A percentile compares a stretch with the other conserved stretches of the same genome.
These are phyloP conservation scores for Trichoderma afroharzianum DNA, from an alignment of 2,329 filamentous ascomycete species.

Conservation along the genomic window DNA sequence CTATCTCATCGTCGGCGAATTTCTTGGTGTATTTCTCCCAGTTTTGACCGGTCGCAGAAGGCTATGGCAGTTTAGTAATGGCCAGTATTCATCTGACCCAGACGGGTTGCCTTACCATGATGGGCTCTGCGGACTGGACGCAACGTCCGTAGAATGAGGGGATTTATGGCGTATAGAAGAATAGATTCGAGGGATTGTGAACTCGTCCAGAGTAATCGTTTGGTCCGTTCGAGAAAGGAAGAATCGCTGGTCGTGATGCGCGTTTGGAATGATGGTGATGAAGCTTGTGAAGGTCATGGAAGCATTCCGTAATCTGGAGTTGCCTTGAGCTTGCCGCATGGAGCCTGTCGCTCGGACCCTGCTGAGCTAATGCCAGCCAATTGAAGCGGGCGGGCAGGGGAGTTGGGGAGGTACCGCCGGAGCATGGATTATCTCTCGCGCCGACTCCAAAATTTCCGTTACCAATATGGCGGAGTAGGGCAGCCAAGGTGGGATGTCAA, in stretches of 20 bases:
- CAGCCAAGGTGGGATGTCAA: conserved; percentile 38
- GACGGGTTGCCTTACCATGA: conserved; percentile 36
- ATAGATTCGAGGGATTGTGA: background rate
- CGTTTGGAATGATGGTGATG: conserved; percentile 27
- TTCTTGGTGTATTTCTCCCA: conserved; percentile 99
- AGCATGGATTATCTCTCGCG: conserved; percentile 38
- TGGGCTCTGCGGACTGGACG: conserved; percentile 32
- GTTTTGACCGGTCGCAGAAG: conserved; percentile 86
- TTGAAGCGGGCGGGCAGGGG: background rate
- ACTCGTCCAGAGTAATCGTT: background rate
- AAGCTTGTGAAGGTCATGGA: conserved; percentile 28
- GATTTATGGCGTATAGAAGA: background rate
- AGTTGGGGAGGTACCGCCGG: conserved; percentile 26
- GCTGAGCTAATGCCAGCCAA: conserved; percentile 25
- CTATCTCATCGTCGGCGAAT: conserved; percentile 92
- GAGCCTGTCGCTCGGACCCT: conserved; percentile 25
- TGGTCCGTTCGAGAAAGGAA: background rate
- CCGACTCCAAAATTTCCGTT: conserved; percentile 41
- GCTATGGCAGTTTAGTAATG: conserved; percentile 53
- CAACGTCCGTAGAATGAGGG: conserved; percentile 16
- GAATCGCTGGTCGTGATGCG: conserved; percentile 11
- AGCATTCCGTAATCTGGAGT: conserved; percentile 40
- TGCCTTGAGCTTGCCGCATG: conserved; percentile 39
- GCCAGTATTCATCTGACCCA: background rate
- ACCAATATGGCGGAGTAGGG: conserved; percentile 36